These are phyloP conservation scores for Hondaea fermentalgiana DNA, from an alignment of 108 stramenopile genomes.

Conservation along the genomic window DNA sequence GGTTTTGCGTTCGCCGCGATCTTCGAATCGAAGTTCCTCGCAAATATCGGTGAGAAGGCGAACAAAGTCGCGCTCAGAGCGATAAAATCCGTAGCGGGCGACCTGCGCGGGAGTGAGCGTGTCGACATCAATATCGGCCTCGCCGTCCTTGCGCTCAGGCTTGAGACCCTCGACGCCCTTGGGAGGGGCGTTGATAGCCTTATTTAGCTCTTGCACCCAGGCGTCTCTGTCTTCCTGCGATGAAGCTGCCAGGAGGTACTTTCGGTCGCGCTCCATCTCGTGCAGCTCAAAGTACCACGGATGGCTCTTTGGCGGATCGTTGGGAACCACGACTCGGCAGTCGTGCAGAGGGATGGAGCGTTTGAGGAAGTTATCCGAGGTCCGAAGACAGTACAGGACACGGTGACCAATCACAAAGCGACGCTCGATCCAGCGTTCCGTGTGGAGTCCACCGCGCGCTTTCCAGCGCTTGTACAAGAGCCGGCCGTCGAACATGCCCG, in stretches of 20 bases:
- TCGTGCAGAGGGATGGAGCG: conserved; percentile 50
- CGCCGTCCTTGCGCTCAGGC: neutral
- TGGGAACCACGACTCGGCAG: conserved; percentile 64
- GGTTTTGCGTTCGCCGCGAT: conserved; percentile 66
- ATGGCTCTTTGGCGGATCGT: conserved; percentile 18
- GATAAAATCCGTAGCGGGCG: conserved; percentile 78
- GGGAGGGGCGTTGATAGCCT: neutral
- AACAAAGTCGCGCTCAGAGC: conserved; percentile 80
- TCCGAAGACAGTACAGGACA: conserved; percentile 73
- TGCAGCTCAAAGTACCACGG: neutral
- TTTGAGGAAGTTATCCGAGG: conserved; percentile 35
- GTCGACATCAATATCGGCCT: conserved; percentile 39
- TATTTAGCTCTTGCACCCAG: conserved; percentile 55
- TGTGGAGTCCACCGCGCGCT: conserved; percentile 27
- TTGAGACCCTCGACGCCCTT: neutral
- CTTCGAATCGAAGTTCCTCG: conserved; percentile 83
- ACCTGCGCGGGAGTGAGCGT: conserved; percentile 62
- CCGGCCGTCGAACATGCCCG: conserved; percentile 51
- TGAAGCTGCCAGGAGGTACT: conserved; percentile 58
- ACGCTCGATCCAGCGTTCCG: conserved; percentile 64
- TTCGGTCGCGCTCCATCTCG: conserved; percentile 49
- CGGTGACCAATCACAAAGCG: conserved; percentile 84
- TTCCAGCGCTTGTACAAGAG: conserved; percentile 68
- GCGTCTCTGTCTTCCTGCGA: conserved; percentile 52
- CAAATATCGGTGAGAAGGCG: conserved; percentile 76